Evolutionary conservation across 1,139 yeast genomes (phyloP), one percentile per base, ranked within the genome.

Genomic region (Yamadazyma taylorii): DNA sequence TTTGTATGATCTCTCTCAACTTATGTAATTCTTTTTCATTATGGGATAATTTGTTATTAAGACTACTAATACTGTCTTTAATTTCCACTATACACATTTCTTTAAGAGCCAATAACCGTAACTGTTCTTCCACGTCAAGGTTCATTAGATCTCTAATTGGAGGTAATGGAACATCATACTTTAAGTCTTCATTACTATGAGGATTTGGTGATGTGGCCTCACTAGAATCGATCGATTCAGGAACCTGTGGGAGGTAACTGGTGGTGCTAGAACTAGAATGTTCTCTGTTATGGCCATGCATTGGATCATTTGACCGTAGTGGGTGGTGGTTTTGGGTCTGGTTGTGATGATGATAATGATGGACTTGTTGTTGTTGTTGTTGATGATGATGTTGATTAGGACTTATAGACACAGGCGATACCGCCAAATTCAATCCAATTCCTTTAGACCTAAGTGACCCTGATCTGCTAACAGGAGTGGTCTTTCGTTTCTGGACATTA

Each of bases 21-120:
- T 57, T 60, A 39, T 75, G 80, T 24, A 79, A 65, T 28, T 73
- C 75, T 24, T 53, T 53, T 46, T 77, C 79, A 32, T 78, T 61
- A 50, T 68, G 45, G 48, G 62, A 33, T 36, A 65, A 42, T 51
- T 66, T 54, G 46, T 55, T 46, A 27, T 52, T 61, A 37, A 70
- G 47, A 30, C 55, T 54, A 35, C 58, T 61, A 24, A 79, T 66
- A 36, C 64, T 63, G 48, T 79, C 82, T 40, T 74, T 77, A 31
- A 78, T 54, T 44, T 79, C 84, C 27, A 79, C 76, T 22, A 78
- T 63, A 15, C 69, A 64, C 83, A 79, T 78, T 51, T 81, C 87
- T 48, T 78, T 80, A 25, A 78, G 57, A 0, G 86, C 86, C 37
- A 81, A 58, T 11, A 73, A 55, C 40, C 85, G 58, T 33, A 81